Conservation (phyloP, 345 rosid species). For the Aegle marmelos region DNA sequence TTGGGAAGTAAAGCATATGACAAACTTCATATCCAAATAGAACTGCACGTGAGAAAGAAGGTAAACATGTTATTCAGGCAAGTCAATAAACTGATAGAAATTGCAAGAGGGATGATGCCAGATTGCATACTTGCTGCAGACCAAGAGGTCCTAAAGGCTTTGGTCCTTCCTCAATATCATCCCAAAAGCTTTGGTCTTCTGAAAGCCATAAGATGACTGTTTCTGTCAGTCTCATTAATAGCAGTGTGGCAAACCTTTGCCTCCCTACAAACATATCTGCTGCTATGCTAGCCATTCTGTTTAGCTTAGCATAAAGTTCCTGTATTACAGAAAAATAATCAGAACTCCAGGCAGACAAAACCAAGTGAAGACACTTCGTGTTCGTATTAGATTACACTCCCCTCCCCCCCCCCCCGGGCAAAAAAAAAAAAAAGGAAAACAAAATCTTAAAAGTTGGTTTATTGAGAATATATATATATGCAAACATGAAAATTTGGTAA, state of each 20-base stretch:
- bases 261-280: slow-evolving; percentile 97
- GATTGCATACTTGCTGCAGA: slow-evolving; percentile 65
- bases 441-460: neutral
- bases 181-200: slow-evolving; percentile 97
- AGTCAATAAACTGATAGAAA: neutral
- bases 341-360: slow-evolving; percentile 2
- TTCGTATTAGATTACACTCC: neutral
- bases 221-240: slow-evolving; percentile 95
- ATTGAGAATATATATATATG: neutral
- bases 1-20: slow-evolving; percentile 89
- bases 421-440: neutral
- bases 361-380: neutral
- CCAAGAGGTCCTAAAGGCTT: slow-evolving; percentile 90
- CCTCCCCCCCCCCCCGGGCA: no score
- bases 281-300: slow-evolving; percentile 83
- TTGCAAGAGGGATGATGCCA: slow-evolving; percentile 8
- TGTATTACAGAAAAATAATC: slow-evolving; percentile 31
- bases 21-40: slow-evolving; percentile 94
- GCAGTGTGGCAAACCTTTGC: slow-evolving; percentile 84
- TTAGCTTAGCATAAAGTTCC: slow-evolving; percentile 84
- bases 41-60: slow-evolving; percentile 49
- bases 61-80: slow-evolving; percentile 6
- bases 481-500: neutral
- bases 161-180: slow-evolving; percentile 96
- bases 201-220: slow-evolving; percentile 95